Evolutionary conservation across 2,329 filamentous ascomycete genomes (phyloP).

Genomic region (Penicillium nordicum): DNA sequence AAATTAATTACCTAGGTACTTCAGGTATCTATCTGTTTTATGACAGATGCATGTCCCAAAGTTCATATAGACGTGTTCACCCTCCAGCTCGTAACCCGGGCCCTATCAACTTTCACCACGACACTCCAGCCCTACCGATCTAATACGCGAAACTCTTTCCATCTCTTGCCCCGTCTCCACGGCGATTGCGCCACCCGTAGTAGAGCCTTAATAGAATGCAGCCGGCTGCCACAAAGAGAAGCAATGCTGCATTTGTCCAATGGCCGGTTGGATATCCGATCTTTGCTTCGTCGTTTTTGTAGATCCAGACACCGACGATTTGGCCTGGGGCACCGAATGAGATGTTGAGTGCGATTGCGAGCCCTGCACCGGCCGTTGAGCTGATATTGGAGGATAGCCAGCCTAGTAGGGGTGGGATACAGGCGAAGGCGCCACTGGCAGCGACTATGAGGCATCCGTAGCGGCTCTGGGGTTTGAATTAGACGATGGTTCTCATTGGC

Average conservation of each 20-base stretch:
- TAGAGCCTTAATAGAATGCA: constrained; percentile 55
- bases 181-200: constrained; percentile 50
- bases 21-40: neutral
- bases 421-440: constrained; percentile 63
- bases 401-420: constrained; percentile 66
- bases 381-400: constrained; percentile 68
- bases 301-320: constrained; percentile 72
- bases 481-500: neutral
- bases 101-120: neutral
- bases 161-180: constrained; percentile 17
- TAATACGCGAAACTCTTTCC: constrained; percentile 30
- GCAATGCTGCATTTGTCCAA: constrained; percentile 61
- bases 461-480: constrained; percentile 40
- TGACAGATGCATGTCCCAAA: neutral
- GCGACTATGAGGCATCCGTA: constrained; percentile 69
- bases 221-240: constrained; percentile 58
- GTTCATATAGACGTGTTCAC: neutral
- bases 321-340: constrained; percentile 66
- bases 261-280: constrained; percentile 67
- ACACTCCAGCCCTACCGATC: neutral
- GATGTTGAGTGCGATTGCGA: constrained; percentile 69
- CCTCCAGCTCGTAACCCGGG: neutral
- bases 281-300: constrained; percentile 59
- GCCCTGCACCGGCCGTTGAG: constrained; percentile 61
- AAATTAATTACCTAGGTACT: neutral